These are phyloP conservation scores for Gaultheria prostrata DNA, from an alignment of 148 eudicot species.

Conservation along the genomic window DNA sequence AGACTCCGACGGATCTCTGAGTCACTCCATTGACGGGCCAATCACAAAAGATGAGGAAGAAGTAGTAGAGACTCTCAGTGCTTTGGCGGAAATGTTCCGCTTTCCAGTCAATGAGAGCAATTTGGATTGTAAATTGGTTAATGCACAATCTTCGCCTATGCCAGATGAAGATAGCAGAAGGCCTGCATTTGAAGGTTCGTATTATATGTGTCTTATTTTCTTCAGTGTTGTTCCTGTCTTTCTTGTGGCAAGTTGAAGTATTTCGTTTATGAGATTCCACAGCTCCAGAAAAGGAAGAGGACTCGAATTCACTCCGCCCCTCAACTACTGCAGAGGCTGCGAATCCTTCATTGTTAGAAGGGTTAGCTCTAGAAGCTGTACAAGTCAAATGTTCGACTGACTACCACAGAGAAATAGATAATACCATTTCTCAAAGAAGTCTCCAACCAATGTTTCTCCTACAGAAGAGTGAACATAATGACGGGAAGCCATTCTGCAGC, in stretches of 20 bases:
- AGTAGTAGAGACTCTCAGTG: constrained; percentile 70
- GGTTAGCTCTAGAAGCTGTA: constrained; percentile 20
- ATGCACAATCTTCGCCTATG: constrained; percentile 19
- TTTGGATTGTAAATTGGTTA: constrained; percentile 23
- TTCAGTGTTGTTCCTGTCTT: background rate
- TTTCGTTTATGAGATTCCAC: constrained; percentile 1
- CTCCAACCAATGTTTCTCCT: constrained; percentile 22
- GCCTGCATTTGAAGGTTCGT: constrained; percentile 35
- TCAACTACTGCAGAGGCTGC: constrained; percentile 15
- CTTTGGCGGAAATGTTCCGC: constrained; percentile 57
- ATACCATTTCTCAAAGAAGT: constrained; percentile 22
- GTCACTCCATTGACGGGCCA: constrained; percentile 14
- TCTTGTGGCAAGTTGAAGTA: background rate
- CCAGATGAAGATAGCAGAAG: constrained; percentile 21
- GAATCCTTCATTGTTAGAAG: constrained; percentile 14
- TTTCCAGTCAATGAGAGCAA: constrained; percentile 15
- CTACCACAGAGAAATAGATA: constrained; percentile 24
- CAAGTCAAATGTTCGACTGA: constrained; percentile 18
- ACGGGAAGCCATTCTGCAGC: constrained; percentile 17
- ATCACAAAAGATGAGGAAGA: constrained; percentile 80
- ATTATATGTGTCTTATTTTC: background rate
- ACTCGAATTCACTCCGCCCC: constrained; percentile 20
- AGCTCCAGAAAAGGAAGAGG: constrained; percentile 27
- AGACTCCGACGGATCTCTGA: constrained; percentile 11
- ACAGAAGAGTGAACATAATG: constrained; percentile 19